Evolutionary conservation across 2,329 filamentous ascomycete species (phyloP), one percentile per base, ranked within the genome.

Genomic region (Emericellopsis atlantica): DNA sequence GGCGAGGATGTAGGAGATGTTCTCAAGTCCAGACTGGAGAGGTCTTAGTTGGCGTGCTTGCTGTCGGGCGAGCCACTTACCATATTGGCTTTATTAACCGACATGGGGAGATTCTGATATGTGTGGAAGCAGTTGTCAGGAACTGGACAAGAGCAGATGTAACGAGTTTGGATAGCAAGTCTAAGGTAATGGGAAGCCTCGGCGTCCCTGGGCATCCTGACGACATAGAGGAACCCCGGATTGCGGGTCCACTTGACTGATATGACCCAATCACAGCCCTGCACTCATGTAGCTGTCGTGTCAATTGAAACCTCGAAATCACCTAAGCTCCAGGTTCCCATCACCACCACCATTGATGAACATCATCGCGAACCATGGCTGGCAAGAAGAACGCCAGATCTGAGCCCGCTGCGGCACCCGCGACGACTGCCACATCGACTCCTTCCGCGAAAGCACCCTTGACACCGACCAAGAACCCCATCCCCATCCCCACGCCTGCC

Each of bases 1-100:
- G 45, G 84, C 85, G 54, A 96, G 79, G 54, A 84, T 59, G 60
- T 81, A 85, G 48, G 90, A 87, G 55, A 86, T 79, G 54, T 65
- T 72, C 43, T 60, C 54, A 36, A 61, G 54, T 29, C 26, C 26
- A 29, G 26, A 29, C 43, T 35, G 9, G 32, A 24, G 4, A 26
- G 21, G 36, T 38, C 23, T 29, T 29, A 29, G 26, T 6, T 29
- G 8, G 26, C 8, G 26, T 7, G 26, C 9, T 12, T 12, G 26
- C 12, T 3, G 26, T 29, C 9, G 26, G 26, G 12, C 26, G 26
- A 9, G 6, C 9, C 12, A 29, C 26, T 29, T 29, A 29, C 26
- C 26, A 29, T 29, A 29, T 9, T 29, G 12, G 26, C 26, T 21
- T 21, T 21, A 21, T 21, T 21, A 21, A 21, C 18, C 18, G 18